Conservation (phyloP, 371 early-diverging fungal genomes). For the Apophysomyces trapeziformis region DNA sequence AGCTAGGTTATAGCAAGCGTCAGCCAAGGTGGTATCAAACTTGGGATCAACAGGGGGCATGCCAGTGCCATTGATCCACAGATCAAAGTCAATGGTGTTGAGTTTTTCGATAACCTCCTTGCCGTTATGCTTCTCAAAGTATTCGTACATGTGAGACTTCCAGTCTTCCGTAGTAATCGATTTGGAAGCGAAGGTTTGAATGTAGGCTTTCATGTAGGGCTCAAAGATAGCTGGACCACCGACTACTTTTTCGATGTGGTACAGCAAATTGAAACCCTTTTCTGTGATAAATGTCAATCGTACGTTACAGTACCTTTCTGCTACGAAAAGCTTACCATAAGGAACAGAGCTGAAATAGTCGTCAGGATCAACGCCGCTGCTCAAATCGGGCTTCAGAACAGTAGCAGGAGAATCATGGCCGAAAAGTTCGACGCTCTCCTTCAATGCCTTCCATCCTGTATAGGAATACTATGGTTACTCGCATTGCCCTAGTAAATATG, state of each 20-base stretch:
- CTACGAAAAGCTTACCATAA: conserved; percentile 63
- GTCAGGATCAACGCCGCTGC: conserved; percentile 88
- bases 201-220: conserved; percentile 85
- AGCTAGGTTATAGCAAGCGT: conserved; percentile 84
- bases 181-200: conserved; percentile 82
- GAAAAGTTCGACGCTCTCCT: conserved; percentile 80
- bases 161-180: conserved; percentile 90
- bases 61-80: conserved; percentile 86
- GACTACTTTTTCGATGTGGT: conserved; percentile 86
- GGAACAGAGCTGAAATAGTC: conserved; percentile 93
- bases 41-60: conserved; percentile 90
- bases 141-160: conserved; percentile 80
- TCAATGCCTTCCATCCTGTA: conserved; percentile 70
- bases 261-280: conserved; percentile 94
- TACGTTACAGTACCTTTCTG: neutral
- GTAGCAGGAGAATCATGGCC: conserved; percentile 80
- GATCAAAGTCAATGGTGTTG: conserved; percentile 84
- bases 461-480: neutral
- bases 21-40: conserved; percentile 85
- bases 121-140: conserved; percentile 66
- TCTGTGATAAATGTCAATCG: conserved; percentile 31
- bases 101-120: conserved; percentile 69
- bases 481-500: neutral
- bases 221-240: conserved; percentile 87
- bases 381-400: conserved; percentile 76